Conservation (phyloP, 2,329 filamentous ascomycete genomes). For the Aureobasidium namibiae region DNA sequence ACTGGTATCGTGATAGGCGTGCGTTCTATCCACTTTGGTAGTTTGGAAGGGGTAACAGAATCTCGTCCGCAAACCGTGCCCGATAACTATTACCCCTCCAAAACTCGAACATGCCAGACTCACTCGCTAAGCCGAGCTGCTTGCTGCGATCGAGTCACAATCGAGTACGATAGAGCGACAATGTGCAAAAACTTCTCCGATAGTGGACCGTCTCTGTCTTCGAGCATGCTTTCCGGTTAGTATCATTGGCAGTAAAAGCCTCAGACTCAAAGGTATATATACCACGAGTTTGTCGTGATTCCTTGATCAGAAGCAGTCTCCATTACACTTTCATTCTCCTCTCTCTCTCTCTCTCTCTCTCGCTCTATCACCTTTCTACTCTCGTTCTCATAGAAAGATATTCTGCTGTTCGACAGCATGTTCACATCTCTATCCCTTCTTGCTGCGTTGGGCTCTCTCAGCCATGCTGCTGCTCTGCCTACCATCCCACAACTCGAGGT, state of each 20-base stretch:
- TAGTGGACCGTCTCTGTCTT: neutral
- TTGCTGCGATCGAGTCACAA: neutral
- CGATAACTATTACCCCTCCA: conserved; percentile 5
- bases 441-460: neutral
- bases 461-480: neutral
- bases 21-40: neutral
- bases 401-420: neutral
- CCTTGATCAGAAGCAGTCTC: neutral
- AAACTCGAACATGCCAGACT: neutral
- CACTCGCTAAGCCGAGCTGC: neutral
- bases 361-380: neutral
- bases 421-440: neutral
- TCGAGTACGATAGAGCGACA: neutral
- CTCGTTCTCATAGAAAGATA: neutral
- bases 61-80: neutral
- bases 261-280: neutral
- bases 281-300: neutral
- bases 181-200: neutral
- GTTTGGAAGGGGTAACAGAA: conserved; percentile 11
- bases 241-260: neutral
- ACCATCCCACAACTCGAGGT: neutral
- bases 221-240: neutral
- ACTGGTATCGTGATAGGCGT: conserved; percentile 2
- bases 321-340: neutral
- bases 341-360: neutral